Base-by-base conservation (phyloP, 2,329 filamentous ascomycete species). In the Sarocladium brachiariae region DNA sequence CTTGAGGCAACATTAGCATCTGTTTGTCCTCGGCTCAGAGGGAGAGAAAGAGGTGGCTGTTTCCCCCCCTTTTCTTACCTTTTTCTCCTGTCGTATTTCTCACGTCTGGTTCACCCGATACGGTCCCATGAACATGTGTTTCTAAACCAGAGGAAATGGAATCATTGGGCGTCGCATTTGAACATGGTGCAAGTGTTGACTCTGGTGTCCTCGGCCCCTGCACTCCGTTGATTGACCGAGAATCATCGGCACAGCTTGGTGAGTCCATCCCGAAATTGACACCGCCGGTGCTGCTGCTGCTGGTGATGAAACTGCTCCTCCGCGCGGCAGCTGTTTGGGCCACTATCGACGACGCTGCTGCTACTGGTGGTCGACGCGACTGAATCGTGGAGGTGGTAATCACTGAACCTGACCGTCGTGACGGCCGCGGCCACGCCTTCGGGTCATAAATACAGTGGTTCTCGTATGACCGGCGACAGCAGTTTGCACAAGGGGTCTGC, bases 401-500 rank as follows among this genome's bases (percentile, higher is more conserved):
- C n/a, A n/a, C n/a, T n/a, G 39, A 25, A n/a, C 39, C 37, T 11
- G 39, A 25, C 8, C 39, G 39, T 14, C 39, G 21, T n/a, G 39
- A 41, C 37, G 34, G 30, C 14, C 50, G 43, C 21, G 50, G 49
- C 1, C 50, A 45, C 11, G 50, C 48, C 5, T 51, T 51, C 2
- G 23, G 48, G 23, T 50, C 33, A 14, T 51, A 49, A 25, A 67
- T 62, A 52, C 57, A 60, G 38, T 66, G 76, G 2, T 65, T 61
- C 16, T 61, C 58, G 16, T 62, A 65, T 4, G 70, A 63, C 2
- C 72, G 72, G n/a, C 71, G 70, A 7, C 67, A 62, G 51, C 75
- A 78, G 47, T 72, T 70, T 0, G 67, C 64, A 53, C 75, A 78
- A 1, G 75, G 75, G 2, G 70, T 69, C 1, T 65, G 66, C 10